Conservation (phyloP, 2,329 filamentous ascomycete genomes). For the Onygenales sp. region DNA sequence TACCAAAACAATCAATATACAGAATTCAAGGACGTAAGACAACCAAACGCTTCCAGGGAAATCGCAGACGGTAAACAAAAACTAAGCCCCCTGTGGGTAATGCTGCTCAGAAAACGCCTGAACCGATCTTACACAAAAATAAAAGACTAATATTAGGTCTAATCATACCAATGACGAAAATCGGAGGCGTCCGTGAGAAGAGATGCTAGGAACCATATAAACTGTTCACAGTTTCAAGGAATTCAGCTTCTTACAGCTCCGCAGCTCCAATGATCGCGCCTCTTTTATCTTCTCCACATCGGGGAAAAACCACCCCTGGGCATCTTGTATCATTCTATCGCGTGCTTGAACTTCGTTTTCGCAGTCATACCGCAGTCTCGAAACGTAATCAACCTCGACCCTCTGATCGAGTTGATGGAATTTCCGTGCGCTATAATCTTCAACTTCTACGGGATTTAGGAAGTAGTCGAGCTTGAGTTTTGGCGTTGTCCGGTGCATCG, state of each 20-base stretch:
- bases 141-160: conserved; percentile 2
- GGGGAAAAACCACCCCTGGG: conserved; percentile 78
- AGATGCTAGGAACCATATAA: background rate
- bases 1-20: background rate
- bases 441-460: conserved; percentile 69
- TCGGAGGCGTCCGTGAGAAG: background rate
- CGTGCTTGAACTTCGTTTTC: conserved; percentile 60
- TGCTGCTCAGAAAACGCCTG: conserved; percentile 1
- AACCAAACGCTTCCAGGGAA: background rate
- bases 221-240: conserved; percentile 7
- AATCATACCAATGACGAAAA: conserved; percentile 3
- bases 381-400: conserved; percentile 66
- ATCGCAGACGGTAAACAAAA: background rate
- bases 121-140: conserved; percentile 3
- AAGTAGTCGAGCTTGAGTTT: conserved; percentile 72
- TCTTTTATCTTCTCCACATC: conserved; percentile 69
- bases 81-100: conserved; percentile 1
- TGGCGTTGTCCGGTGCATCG: conserved; percentile 60
- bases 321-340: conserved; percentile 62
- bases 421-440: conserved; percentile 58
- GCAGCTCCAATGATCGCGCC: conserved; percentile 54
- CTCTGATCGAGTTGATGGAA: conserved; percentile 64
- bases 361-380: conserved; percentile 60
- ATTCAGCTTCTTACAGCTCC: conserved; percentile 48
- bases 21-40: background rate